Base-by-base conservation (phyloP, 768 basidiomycete genomes). In the Antrodiella citrinella region DNA sequence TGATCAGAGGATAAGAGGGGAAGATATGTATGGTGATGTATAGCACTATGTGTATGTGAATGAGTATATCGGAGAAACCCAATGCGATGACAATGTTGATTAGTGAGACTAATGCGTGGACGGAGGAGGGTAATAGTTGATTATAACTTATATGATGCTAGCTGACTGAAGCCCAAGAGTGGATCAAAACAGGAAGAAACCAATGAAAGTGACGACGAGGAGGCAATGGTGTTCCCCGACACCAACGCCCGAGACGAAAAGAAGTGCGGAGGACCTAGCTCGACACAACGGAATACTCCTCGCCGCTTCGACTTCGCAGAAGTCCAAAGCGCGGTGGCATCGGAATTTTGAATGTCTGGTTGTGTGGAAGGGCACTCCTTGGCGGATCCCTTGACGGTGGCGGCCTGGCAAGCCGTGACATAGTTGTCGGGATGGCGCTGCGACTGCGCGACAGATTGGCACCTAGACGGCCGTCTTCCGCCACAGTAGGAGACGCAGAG, bases 401-500 rank as follows among this genome's bases (percentile, higher is more conserved):
- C 40, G 4, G 47, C 25, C 41, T 3, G 26, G 48, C 51, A 25
- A 50, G 38, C 44, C 48, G 51, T 21, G 52, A 52, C 42, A 42
- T 51, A 41, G 35, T 13, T 19, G 44, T 4, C 15, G 51, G 48
- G 11, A 42, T 30, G 10, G 48, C 54, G 46, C 77, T 82, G 51
- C 75, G 73, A 53, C 76, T 77, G 51, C 85, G 75, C 15, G 79
- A 82, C 23, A 87, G 67, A 62, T 75, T 70, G 19, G 67, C 76
- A 5, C 69, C 72, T 5, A 81, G 70, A 54, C 71, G 71, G 52
- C 70, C 71, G 53, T 84, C 81, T 24, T 74, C 75, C 24, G 67
- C 67, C 40, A 50, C 60, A 38, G 61, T 47, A 24, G 51, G 24
- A 30, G 52, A 52, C 30, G 30, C 7, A 15, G 15, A 7, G 30